A percentile compares a stretch with the other conserved stretches of the same genome.
Evolutionary conservation across 2,329 filamentous ascomycete species (phyloP).

Genomic region (Monosporascus sp.): DNA sequence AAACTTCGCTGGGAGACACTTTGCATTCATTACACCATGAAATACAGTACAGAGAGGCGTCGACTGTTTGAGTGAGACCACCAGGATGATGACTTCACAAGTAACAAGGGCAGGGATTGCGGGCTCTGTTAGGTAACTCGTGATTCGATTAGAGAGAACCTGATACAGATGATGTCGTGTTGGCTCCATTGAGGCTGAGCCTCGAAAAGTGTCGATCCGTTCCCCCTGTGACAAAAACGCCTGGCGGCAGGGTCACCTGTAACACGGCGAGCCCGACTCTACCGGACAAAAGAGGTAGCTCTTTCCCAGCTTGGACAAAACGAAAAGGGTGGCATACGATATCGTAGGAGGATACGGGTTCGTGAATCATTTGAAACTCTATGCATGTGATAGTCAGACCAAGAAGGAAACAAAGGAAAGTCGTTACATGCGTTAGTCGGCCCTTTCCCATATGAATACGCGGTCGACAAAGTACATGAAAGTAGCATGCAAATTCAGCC

Average conservation of each 20-base stretch:
- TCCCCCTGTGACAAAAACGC: not conserved
- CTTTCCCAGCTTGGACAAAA: not conserved
- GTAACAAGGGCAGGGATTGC: too few relatives aligned
- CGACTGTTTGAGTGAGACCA: too few relatives aligned
- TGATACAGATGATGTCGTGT: not conserved
- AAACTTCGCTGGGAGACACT: too few relatives aligned
- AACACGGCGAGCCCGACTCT: not conserved
- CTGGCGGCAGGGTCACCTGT: not conserved
- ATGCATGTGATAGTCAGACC: not conserved
- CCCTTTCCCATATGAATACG: too few relatives aligned
- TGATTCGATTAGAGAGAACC: too few relatives aligned
- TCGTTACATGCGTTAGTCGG: not conserved
- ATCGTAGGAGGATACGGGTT: too few relatives aligned
- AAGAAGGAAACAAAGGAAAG: not conserved
- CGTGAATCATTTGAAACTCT: not conserved
- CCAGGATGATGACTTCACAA: too few relatives aligned
- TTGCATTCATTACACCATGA: too few relatives aligned
- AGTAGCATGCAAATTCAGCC: not conserved
- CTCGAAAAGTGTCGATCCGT: not conserved
- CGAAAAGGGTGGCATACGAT: not conserved
- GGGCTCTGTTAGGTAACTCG: too few relatives aligned
- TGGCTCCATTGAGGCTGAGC: not conserved
- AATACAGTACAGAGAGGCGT: too few relatives aligned
- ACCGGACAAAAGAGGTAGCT: not conserved
- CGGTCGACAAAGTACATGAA: not conserved